Percentiles rank a stretch among this genome's conserved stretches.
phyloP scores from a whole-genome alignment of 2,329 filamentous ascomycete genomes.

The Fusarium duplospermum region DNA sequence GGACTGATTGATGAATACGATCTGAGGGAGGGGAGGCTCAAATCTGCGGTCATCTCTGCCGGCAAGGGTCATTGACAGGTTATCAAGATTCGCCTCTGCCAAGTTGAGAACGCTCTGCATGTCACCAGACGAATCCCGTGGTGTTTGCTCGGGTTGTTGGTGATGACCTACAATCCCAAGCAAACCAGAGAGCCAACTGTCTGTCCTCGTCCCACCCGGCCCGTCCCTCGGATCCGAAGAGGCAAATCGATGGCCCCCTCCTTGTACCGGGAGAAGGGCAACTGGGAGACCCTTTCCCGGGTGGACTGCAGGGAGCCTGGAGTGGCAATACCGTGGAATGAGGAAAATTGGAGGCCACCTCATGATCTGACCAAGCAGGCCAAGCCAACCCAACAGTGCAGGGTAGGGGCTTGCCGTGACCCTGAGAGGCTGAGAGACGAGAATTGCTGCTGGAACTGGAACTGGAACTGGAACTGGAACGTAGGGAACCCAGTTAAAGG shows the following conservation, averaged over 20 bases:
- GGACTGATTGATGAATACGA: neutral
- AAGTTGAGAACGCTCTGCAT: neutral
- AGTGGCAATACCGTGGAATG: conserved; percentile 20
- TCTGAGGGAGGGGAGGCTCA: conserved; percentile 9
- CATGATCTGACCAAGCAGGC: conserved; percentile 22
- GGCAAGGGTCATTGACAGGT: neutral
- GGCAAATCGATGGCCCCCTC: conserved; percentile 3
- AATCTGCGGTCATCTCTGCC: conserved; percentile 14
- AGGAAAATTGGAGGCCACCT: neutral
- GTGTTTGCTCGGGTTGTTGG: neutral
- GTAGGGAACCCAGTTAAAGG: conserved; percentile 4
- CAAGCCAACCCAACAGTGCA: neutral
- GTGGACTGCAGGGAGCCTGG: conserved; percentile 12
- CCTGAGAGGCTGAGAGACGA: conserved; percentile 13
- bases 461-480: neutral
- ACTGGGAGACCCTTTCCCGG: neutral
- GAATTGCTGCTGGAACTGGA: conserved; percentile 10
- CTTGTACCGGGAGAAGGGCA: neutral
- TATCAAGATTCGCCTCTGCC: neutral
- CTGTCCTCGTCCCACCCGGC: conserved; percentile 25
- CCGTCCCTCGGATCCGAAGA: conserved; percentile 34
- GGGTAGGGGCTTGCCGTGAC: neutral
- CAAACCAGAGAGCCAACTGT: conserved; percentile 10
- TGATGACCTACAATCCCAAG: neutral
- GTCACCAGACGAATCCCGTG: neutral